phyloP scores from a whole-genome alignment of 2,329 filamentous ascomycete species.

The Aureobasidium sp. region DNA sequence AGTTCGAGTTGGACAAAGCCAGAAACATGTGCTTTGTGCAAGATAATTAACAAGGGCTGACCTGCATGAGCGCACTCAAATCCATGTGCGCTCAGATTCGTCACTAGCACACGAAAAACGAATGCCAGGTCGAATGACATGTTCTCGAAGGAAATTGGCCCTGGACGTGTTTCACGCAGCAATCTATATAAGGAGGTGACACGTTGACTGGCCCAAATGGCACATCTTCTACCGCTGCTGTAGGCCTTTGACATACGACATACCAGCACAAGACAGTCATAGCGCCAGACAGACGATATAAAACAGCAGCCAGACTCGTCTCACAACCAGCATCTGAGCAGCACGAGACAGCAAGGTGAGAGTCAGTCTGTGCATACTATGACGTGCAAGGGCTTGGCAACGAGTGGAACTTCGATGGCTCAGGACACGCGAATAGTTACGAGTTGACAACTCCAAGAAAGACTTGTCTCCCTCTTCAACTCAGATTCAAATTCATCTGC shows the following conservation, averaged over 20 bases:
- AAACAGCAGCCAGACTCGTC: neutral
- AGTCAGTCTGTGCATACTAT: slow-evolving; percentile 6
- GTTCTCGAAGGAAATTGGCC: slow-evolving; percentile 9
- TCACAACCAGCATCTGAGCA: neutral
- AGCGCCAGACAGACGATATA: neutral
- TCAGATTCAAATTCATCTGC: neutral
- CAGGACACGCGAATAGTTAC: neutral
- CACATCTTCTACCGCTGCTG: neutral
- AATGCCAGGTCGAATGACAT: neutral
- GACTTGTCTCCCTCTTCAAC: neutral
- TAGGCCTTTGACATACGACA: neutral
- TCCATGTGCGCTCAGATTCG: neutral
- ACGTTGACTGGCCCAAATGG: neutral
- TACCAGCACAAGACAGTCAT: neutral
- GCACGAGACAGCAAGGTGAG: neutral
- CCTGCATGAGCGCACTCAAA: neutral
- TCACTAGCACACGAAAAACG: neutral
- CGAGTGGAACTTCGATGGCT: neutral
- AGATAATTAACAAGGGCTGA: neutral
- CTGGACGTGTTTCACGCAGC: neutral
- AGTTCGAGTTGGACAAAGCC: neutral
- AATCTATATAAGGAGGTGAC: slow-evolving; percentile 6
- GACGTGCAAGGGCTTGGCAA: slow-evolving; percentile 3
- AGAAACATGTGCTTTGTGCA: neutral
- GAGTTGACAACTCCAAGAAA: neutral